Conservation (phyloP, 2,329 filamentous ascomycete species). For the Nectriaceae sp. region DNA sequence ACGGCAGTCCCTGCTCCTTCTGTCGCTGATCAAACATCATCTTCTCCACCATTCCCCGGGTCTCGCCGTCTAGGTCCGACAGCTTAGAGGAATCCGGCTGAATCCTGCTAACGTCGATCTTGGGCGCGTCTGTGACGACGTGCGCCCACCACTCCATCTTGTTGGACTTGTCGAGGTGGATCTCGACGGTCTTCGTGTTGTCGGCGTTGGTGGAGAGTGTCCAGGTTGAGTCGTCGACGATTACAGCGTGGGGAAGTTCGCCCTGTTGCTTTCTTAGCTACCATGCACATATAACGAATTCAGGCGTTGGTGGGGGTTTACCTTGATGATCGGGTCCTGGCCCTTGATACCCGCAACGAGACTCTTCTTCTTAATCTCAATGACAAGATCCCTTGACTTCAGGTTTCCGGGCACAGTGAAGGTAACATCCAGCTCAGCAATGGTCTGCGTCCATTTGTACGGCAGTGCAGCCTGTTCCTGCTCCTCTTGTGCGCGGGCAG, state of each 20-base stretch:
- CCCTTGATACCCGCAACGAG: slow-evolving; percentile 86
- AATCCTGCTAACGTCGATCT: slow-evolving; percentile 95
- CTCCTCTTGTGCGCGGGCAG: slow-evolving; percentile 69
- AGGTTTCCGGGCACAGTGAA: slow-evolving; percentile 78
- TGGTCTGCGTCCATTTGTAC: slow-evolving; percentile 97
- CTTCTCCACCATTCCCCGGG: slow-evolving; percentile 97
- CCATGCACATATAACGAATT: no score
- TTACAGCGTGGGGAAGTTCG: slow-evolving; percentile 77
- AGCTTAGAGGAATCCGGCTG: slow-evolving; percentile 89
- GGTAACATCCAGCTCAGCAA: slow-evolving; percentile 81
- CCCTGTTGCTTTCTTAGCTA: slow-evolving; percentile 59
- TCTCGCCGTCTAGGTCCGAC: slow-evolving; percentile 91
- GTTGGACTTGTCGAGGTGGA: slow-evolving; percentile 94
- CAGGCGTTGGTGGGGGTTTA: slow-evolving; percentile 41
- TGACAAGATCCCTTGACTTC: slow-evolving; percentile 80
- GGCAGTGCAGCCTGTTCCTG: slow-evolving; percentile 89
- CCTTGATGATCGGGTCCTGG: slow-evolving; percentile 79
- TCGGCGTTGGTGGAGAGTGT: slow-evolving; percentile 75
- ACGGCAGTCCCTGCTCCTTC: slow-evolving; percentile 88
- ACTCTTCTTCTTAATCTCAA: slow-evolving; percentile 78
- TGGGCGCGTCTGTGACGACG: slow-evolving; percentile 81
- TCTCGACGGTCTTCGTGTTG: slow-evolving; percentile 67
- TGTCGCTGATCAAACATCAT: slow-evolving; percentile 99
- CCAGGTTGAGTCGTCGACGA: slow-evolving; percentile 90
- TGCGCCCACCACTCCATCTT: slow-evolving; percentile 99